phyloP scores from a whole-genome alignment of 1,139 yeast genomes.

The Sugiyamaella xylanicola region DNA sequence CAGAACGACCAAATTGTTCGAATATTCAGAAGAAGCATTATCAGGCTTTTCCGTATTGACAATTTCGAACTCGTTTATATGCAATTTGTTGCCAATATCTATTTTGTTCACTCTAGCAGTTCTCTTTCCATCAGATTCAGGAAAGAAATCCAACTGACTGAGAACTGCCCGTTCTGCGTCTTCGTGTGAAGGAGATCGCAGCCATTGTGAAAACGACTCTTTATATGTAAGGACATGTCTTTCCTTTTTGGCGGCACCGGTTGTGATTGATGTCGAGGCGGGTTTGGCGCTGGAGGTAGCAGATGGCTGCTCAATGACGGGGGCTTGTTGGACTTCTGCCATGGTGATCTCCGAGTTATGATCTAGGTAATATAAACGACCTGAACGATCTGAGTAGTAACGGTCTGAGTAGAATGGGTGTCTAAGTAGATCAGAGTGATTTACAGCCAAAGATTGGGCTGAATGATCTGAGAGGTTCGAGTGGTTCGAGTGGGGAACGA shows the following conservation, averaged over 20 bases:
- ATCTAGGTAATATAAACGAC: too few species aligned
- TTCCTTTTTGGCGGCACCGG: neutral
- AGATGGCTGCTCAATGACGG: too few species aligned
- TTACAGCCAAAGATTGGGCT: neutral
- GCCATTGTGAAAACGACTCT: constrained; percentile 50
- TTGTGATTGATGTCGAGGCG: neutral
- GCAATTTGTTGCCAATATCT: constrained; percentile 50
- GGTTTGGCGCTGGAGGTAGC: neutral
- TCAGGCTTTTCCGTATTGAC: constrained; percentile 24
- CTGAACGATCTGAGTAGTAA: too few species aligned
- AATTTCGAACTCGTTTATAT: constrained; percentile 55
- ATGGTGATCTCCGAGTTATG: neutral
- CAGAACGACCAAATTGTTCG: constrained; percentile 58
- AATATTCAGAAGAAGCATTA: constrained; percentile 12
- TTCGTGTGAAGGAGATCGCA: constrained; percentile 42
- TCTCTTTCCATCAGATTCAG: constrained; percentile 52
- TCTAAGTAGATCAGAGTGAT: neutral
- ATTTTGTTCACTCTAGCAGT: constrained; percentile 54
- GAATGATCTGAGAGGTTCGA: too few species aligned
- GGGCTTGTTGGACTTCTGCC: constrained; percentile 1
- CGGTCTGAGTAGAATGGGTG: too few species aligned
- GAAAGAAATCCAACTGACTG: constrained; percentile 59
- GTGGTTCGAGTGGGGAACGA: too few species aligned
- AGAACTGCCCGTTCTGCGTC: constrained; percentile 48
- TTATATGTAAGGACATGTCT: constrained; percentile 33